A percentile compares a stretch with the other conserved stretches of the same genome.
phyloP scores from a whole-genome alignment of 2,329 filamentous ascomycete genomes.

The Xylariales sp. region DNA sequence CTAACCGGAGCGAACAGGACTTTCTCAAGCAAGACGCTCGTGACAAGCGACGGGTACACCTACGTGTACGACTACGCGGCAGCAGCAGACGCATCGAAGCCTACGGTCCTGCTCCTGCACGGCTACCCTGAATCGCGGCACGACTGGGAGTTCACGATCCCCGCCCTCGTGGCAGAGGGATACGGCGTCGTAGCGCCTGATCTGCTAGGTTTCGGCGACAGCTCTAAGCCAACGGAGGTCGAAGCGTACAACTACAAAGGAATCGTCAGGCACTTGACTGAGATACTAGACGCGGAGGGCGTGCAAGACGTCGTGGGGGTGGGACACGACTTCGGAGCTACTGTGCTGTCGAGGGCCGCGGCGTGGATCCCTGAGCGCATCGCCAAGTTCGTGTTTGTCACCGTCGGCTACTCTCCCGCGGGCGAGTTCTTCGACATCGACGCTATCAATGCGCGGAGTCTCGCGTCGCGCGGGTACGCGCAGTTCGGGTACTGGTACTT shows the following conservation, averaged over 20 bases:
- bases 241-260: slow-evolving; percentile 48
- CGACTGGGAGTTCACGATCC: slow-evolving; percentile 57
- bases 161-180: slow-evolving; percentile 50
- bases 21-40: slow-evolving; percentile 4
- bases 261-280: slow-evolving; percentile 51
- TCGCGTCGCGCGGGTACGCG: slow-evolving; percentile 5
- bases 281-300: slow-evolving; percentile 49
- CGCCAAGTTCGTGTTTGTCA: slow-evolving; percentile 34
- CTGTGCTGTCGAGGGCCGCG: slow-evolving; percentile 23
- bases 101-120: slow-evolving; percentile 60
- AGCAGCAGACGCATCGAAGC: slow-evolving; percentile 32
- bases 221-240: slow-evolving; percentile 46
- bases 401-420: slow-evolving; percentile 27
- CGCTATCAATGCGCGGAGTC: slow-evolving; percentile 7
- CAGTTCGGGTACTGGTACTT: slow-evolving; percentile 35
- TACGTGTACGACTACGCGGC: slow-evolving; percentile 48
- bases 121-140: slow-evolving; percentile 60
- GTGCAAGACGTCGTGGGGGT: slow-evolving; percentile 41
- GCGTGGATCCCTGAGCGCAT: slow-evolving; percentile 32
- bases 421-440: slow-evolving; percentile 18
- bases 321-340: slow-evolving; percentile 49
- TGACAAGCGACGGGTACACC: slow-evolving; percentile 9
- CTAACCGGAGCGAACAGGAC: neutral
- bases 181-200: slow-evolving; percentile 59
- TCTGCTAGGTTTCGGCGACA: slow-evolving; percentile 54